Conservation (phyloP, 371 early-diverging fungal species). For the Mortierella sp. region DNA sequence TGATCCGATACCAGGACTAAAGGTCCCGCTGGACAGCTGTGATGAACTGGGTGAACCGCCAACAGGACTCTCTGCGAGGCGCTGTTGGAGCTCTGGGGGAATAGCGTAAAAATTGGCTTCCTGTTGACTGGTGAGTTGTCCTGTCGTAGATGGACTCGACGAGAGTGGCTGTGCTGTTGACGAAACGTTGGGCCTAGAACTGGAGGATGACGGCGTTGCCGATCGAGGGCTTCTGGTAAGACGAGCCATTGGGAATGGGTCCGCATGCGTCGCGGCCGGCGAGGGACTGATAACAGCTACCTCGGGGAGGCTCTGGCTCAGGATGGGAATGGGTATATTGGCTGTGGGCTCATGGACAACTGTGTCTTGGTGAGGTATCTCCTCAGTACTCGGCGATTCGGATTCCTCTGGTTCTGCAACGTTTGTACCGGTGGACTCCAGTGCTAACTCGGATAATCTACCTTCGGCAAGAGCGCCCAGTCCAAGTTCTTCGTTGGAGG, state of each 20-base stretch:
- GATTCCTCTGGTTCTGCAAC: neutral
- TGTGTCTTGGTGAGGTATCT: neutral
- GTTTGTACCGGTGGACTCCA: neutral
- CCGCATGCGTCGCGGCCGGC: constrained; percentile 19
- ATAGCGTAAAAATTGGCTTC: constrained; percentile 5
- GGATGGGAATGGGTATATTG: constrained; percentile 30
- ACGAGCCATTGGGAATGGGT: constrained; percentile 48
- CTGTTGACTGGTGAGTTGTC: neutral
- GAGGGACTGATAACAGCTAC: constrained; percentile 28
- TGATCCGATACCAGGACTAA: neutral
- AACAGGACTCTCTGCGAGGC: neutral
- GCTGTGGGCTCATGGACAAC: neutral
- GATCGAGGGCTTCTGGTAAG: constrained; percentile 38
- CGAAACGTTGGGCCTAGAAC: constrained; percentile 30
- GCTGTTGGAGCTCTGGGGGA: constrained; percentile 6
- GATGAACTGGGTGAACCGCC: neutral
- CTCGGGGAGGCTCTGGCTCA: constrained; percentile 11
- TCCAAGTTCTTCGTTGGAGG: neutral
- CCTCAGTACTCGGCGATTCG: neutral
- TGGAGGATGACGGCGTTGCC: constrained; percentile 31
- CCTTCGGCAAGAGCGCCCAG: neutral
- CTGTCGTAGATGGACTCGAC: neutral
- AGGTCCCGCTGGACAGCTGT: neutral
- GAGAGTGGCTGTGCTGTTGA: neutral
- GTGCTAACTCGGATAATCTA: neutral